phyloP scores from a whole-genome alignment of 1,284 basidiomycete species.

The Sanghuangporus weigelae region DNA sequence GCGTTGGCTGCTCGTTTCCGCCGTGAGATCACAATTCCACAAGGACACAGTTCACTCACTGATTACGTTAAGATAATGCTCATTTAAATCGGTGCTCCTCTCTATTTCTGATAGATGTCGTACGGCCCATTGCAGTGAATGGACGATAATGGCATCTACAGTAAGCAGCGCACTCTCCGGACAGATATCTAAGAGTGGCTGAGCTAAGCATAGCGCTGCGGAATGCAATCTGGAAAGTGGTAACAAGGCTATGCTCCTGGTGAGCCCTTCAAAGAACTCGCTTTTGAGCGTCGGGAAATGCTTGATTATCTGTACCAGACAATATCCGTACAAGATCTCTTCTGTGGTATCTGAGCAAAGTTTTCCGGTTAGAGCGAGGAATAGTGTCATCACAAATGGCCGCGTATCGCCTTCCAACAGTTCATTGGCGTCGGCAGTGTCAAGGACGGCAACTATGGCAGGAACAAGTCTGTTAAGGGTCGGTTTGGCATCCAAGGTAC shows the following conservation, averaged over 20 bases:
- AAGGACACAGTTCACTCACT: background rate
- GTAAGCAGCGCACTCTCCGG: slow-evolving; percentile 25
- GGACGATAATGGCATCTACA: slow-evolving; percentile 35
- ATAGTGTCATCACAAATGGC: background rate
- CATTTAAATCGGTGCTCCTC: slow-evolving; percentile 10
- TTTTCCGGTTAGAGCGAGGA: background rate
- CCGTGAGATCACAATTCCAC: slow-evolving; percentile 8
- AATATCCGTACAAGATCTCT: background rate
- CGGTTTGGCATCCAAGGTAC: background rate
- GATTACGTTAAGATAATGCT: background rate
- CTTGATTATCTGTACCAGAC: background rate
- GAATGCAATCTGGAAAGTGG: background rate
- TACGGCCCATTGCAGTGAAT: slow-evolving; percentile 46
- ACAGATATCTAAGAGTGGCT: background rate
- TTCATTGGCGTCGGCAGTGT: background rate
- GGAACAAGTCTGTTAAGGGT: background rate
- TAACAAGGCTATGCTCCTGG: background rate
- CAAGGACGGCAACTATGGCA: slow-evolving; percentile 2
- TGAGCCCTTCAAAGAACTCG: background rate
- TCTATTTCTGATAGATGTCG: slow-evolving; percentile 33
- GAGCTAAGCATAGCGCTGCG: background rate
- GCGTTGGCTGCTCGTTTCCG: slow-evolving; percentile 3
- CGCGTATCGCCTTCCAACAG: background rate
- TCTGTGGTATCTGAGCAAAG: background rate
- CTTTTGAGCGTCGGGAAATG: background rate